Base-by-base conservation (phyloP, 2,329 filamentous ascomycete genomes). In the Cytospora leucostoma region DNA sequence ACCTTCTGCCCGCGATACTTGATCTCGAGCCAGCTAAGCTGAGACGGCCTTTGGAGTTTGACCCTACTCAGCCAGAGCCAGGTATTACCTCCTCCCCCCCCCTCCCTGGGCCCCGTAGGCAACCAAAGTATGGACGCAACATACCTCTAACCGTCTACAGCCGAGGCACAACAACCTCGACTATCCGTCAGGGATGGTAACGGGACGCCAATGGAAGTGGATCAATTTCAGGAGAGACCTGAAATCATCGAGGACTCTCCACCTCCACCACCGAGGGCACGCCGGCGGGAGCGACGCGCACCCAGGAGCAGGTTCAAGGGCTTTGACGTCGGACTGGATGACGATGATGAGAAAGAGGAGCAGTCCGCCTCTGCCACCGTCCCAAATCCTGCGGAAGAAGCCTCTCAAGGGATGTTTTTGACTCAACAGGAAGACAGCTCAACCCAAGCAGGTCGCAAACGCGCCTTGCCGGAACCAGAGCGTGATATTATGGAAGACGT, bases 1-100 rank as follows among this genome's bases (percentile, higher is more conserved):
- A 97, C 70, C 96, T 99, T 66, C 81, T 99, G 2, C 92, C 97
- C 74, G 91, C 91, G 1, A 95, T 99, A 53, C 77, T 98, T 34
- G 87, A 81, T n/a, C 90, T 89, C 57, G 89, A 98, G 76, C 86
- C 92, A 7, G 86, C 84, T 64, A 82, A 84, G 51, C 79, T 98
- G 21, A 87, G 91, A 63, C 84, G 87, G 44, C 83, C 88, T 7
- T 82, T 96, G 3, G 82, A 89, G 67, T 76, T 84, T 49, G 80
- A 80, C 64, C 72, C 68, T 56, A 75, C 69, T 67, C 73, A 68
- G 61, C 62, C 59, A 63, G 67, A 55, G n/a, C 59, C 70, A 53
- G 61, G 69, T 66, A 68, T 34, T 37, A 65, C 17, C 2, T 4
- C 17, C 10, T 17, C 32, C 27, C 21, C 13, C 17, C 2, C 7